phyloP scores from a whole-genome alignment of 139 green algal species.

The Picochlorum sp. region DNA sequence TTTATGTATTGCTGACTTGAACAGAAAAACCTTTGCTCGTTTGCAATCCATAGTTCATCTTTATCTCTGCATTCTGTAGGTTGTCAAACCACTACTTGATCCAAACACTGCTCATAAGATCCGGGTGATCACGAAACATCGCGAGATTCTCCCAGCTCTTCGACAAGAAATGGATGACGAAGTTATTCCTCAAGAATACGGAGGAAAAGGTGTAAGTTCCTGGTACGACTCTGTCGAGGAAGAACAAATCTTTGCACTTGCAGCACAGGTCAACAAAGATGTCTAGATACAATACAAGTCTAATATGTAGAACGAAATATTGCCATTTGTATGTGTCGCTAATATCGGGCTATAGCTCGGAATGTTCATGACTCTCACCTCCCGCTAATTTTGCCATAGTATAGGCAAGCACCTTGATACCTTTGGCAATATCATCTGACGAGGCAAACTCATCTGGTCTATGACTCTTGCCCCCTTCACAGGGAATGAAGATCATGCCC shows the following conservation, averaged over 20 bases:
- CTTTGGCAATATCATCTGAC: conserved; percentile 16
- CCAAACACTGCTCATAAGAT: conserved; percentile 1
- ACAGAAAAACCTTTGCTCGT: neutral
- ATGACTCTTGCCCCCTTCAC: conserved; percentile 69
- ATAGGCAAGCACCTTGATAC: conserved; percentile 29
- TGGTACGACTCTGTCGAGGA: conserved; percentile 1
- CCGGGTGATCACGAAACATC: neutral
- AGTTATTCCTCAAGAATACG: neutral
- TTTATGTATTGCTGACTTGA: neutral
- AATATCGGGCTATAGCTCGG: too few relatives aligned
- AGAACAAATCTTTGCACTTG: neutral
- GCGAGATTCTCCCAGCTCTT: neutral
- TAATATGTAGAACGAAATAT: too few relatives aligned
- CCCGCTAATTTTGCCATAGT: conserved; percentile 29
- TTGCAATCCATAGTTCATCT: neutral
- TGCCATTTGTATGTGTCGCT: too few relatives aligned
- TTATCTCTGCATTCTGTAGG: too few relatives aligned
- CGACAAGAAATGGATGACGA: conserved; percentile 1
- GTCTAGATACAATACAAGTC: too few relatives aligned
- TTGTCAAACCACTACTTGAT: conserved; percentile 1
- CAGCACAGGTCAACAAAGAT: too few relatives aligned
- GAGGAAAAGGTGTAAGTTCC: neutral
- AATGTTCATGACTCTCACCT: too few relatives aligned
- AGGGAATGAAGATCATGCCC: conserved; percentile 97
- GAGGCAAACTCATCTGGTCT: conserved; percentile 81